Percentiles rank a stretch among this genome's conserved stretches.
phyloP scores from a whole-genome alignment of 2,329 filamentous ascomycete genomes.

The Aquanectria penicillioides region DNA sequence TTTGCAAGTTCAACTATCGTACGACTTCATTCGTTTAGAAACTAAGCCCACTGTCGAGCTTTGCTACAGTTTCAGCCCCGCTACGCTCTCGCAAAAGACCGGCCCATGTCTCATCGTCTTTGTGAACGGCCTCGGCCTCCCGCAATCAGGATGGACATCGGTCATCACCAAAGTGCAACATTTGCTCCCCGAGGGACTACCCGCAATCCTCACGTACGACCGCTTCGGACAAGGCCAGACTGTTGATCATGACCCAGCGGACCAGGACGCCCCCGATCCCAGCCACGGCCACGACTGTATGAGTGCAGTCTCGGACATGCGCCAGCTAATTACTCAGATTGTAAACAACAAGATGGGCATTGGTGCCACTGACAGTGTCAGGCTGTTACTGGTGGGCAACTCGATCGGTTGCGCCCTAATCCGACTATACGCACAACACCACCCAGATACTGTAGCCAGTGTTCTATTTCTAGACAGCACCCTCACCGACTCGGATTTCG shows the following conservation, averaged over 20 bases:
- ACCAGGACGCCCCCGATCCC: conserved; percentile 47
- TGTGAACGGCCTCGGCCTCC: conserved; percentile 36
- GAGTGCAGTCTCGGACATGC: conserved; percentile 44
- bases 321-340: conserved; percentile 24
- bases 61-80: conserved; percentile 24
- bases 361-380: background rate
- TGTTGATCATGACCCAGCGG: conserved; percentile 55
- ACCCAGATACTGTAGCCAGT: conserved; percentile 56
- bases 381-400: conserved; percentile 29
- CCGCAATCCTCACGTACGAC: conserved; percentile 63
- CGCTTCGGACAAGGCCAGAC: conserved; percentile 64
- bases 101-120: conserved; percentile 32
- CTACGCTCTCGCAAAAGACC: background rate
- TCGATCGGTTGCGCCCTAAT: conserved; percentile 48
- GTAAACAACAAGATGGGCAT: background rate
- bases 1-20: too few species aligned
- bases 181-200: conserved; percentile 17
- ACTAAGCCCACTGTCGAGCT: conserved; percentile 33
- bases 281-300: conserved; percentile 58
- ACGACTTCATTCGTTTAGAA: conserved; percentile 23
- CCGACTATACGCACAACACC: conserved; percentile 59
- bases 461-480: conserved; percentile 66
- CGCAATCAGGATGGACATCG: conserved; percentile 29
- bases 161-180: conserved; percentile 18
- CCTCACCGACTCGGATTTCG: conserved; percentile 66